Conservation (phyloP, 1,284 basidiomycete genomes). For the Termitomyces sp. region DNA sequence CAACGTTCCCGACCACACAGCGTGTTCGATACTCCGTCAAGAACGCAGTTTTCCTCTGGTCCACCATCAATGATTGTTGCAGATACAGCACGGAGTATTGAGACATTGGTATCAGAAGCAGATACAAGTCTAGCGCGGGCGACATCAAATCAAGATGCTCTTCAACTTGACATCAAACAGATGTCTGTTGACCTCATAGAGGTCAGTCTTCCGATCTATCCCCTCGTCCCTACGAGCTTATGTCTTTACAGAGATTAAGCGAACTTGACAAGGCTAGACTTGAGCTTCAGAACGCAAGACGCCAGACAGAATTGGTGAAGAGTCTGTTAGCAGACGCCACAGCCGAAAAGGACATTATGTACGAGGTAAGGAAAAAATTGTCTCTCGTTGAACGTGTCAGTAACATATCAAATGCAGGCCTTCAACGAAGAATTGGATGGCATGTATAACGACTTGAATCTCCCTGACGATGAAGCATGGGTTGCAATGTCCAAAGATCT, state of each 20-base stretch:
- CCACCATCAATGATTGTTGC: conserved; percentile 21
- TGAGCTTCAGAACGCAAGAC: conserved; percentile 64
- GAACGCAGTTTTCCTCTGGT: conserved; percentile 20
- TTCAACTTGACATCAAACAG: conserved; percentile 45
- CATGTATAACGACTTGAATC: conserved; percentile 78
- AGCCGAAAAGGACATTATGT: conserved; percentile 87
- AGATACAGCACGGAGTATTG: conserved; percentile 36
- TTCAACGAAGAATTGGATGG: conserved; percentile 90
- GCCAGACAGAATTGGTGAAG: conserved; percentile 74
- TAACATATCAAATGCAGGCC: conserved; percentile 44
- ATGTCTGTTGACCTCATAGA: conserved; percentile 51
- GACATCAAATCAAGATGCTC: conserved; percentile 44
- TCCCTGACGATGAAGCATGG: conserved; percentile 79
- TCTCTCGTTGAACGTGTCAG: background rate
- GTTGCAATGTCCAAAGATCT: conserved; percentile 68
- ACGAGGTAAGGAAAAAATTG: conserved; percentile 51
- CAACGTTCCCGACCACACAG: conserved; percentile 42
- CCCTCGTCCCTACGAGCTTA: conserved; percentile 3
- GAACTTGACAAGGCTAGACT: conserved; percentile 58
- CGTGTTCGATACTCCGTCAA: conserved; percentile 28
- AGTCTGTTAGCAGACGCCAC: conserved; percentile 69
- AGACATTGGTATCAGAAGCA: conserved; percentile 50
- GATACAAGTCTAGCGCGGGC: conserved; percentile 53
- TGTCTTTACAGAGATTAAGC: conserved; percentile 38
- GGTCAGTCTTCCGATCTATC: conserved; percentile 33